Percentiles rank a stretch among this genome's conserved stretches.
Evolutionary conservation across 2,329 filamentous ascomycete species (phyloP).

Genomic region (Coniochaeta sp.): DNA sequence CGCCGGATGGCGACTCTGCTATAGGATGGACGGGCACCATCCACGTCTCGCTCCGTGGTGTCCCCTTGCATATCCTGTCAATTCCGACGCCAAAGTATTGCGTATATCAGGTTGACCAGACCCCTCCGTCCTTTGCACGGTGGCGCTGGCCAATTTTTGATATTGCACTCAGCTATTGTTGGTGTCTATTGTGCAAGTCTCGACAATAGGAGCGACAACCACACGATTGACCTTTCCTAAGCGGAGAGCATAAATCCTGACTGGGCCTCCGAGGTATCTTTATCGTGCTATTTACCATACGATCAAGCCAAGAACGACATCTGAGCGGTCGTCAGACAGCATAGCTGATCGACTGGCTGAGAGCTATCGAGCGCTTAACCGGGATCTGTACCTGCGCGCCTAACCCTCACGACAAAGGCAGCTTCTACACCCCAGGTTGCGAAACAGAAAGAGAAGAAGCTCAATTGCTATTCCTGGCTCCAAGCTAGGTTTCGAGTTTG

Average conservation of each 20-base stretch:
- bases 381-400: slow-evolving; percentile 4
- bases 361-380: slow-evolving; percentile 13
- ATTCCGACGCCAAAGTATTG: not conserved
- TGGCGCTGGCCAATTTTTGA: not conserved
- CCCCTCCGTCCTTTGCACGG: not conserved
- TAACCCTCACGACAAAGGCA: slow-evolving; percentile 10
- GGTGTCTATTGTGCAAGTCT: slow-evolving; percentile 4
- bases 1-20: slow-evolving; percentile 6
- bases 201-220: slow-evolving; percentile 4
- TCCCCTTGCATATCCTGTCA: slow-evolving; percentile 6
- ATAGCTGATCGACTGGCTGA: slow-evolving; percentile 15
- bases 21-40: slow-evolving; percentile 7
- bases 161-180: not conserved
- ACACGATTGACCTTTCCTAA: not conserved
- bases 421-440: slow-evolving; percentile 3
- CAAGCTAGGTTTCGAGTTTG: not conserved
- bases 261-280: not conserved
- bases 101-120: slow-evolving; percentile 3
- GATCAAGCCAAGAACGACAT: not conserved
- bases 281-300: not conserved
- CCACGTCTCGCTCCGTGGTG: slow-evolving; percentile 7
- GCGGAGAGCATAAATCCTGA: not conserved
- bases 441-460: slow-evolving; percentile 5
- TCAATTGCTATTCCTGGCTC: not conserved
- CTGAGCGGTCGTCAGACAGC: not conserved